Evolutionary conservation across 139 green algal genomes (phyloP), one percentile per base, ranked within the genome.

Genomic region (Chlamydomonas sphaeroides): DNA sequence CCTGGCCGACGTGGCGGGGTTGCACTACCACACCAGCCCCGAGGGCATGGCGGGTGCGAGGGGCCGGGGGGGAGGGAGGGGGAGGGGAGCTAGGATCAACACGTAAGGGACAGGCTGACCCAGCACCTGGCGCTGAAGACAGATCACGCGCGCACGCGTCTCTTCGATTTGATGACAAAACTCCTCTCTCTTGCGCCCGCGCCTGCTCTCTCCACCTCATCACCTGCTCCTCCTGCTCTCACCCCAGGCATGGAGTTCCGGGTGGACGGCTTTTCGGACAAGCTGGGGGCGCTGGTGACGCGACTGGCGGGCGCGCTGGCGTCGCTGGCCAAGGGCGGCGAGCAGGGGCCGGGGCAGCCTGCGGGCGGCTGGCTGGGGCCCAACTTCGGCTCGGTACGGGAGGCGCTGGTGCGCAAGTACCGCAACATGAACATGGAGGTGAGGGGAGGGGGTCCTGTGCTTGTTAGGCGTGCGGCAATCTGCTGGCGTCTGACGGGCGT

Each of bases 211-310:
- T n/a, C n/a, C n/a, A n/a, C n/a, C n/a, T n/a, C 53, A 62, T 32
- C 53, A 5, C 30, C 59, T 66, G 26, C 28, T 21, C 59, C 59
- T 28, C 59, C 5, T 36, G 5, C 15, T 33, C n/a, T 5, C 21
- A 38, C 25, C 17, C n/a, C 75, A 68, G 92, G 87, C 26, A 62
- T 99, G 28, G 91, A 98, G 84, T 30, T 99, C 45, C 87, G 90
- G 39, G 78, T 98, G 23, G 86, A 95, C 8, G 97, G 97, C 41
- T 99, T 98, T 88, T 97, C 83, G 62, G 88, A 99, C 87, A 96
- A 95, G 85, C 90, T 99, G 83, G 87, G 86, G 3, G 33, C 90
- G 49, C 91, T 99, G 39, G 83, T 85, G 2, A 0, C 36, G 11
- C 78, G 79, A 26, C 74, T 99, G 68, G 94, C 98, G 70, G 20